Percentiles rank a stretch among this genome's conserved stretches.
Conservation (phyloP, 176 grass and related monocot genomes). For the Ensete glaucum region DNA sequence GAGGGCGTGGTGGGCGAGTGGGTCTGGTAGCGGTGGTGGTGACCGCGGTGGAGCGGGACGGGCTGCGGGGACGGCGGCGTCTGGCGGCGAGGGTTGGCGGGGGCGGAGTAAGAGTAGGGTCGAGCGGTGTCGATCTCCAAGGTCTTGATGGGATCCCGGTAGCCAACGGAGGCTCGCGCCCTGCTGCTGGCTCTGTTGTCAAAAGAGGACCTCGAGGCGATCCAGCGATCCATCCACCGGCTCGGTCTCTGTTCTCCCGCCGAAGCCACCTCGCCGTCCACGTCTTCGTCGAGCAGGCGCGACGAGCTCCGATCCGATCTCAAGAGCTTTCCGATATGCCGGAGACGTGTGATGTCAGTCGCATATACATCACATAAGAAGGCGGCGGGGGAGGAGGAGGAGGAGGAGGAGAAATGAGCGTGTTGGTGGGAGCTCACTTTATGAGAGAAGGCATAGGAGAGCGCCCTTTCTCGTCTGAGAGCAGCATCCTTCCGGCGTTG, state of each 20-base stretch:
- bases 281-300: slow-evolving; percentile 46
- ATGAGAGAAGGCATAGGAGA: slow-evolving; percentile 82
- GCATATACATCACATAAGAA: neutral
- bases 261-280: slow-evolving; percentile 27
- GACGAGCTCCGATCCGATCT: slow-evolving; percentile 30
- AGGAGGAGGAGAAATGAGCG: neutral
- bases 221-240: slow-evolving; percentile 75
- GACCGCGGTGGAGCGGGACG: slow-evolving; percentile 30
- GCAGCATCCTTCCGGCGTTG: slow-evolving; percentile 68
- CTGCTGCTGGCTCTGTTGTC: slow-evolving; percentile 51
- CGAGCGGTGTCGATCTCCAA: slow-evolving; percentile 73
- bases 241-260: slow-evolving; percentile 22
- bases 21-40: slow-evolving; percentile 10
- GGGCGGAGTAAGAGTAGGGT: slow-evolving; percentile 63
- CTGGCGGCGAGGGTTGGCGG: slow-evolving; percentile 25
- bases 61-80: slow-evolving; percentile 21
- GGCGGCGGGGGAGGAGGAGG: neutral
- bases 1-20: slow-evolving; percentile 58
- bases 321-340: neutral
- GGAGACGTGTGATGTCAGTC: neutral
- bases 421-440: slow-evolving; percentile 31
- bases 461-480: slow-evolving; percentile 74
- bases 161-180: slow-evolving; percentile 48
- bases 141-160: slow-evolving; percentile 60
- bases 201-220: slow-evolving; percentile 74